Evolutionary conservation across 805 yeast genomes (phyloP), one percentile per base, ranked within the genome.

Genomic region (Sungouiella blattae): DNA sequence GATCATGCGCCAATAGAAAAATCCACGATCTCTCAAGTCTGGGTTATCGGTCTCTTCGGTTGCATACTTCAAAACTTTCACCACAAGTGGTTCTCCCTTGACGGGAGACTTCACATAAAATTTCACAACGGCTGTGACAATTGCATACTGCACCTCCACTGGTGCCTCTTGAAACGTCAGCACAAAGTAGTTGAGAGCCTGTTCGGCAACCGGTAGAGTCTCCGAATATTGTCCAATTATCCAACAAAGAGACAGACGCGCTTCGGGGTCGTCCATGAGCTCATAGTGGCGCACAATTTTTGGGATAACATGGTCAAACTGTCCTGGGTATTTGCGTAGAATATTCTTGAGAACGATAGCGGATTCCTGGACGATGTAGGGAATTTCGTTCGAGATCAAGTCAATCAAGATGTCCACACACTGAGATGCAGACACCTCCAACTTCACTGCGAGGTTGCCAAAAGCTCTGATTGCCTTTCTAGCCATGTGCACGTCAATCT

Each of bases 381-480:
- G 75, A 2, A 83, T 76, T 0, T 82, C 84, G 41, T 79, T 79
- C 4, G 79, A 65, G 1, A 82, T 59, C 35, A 87, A 67, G 20
- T 73, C 80, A 24, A 75, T 49, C 6, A 89, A 57, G 1, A 78
- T 75, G 5, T 73, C 71, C 3, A 86, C 82, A 57, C 95, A 86
- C 16, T 67, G 67, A 4, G 67, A 62, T 0, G 89, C 80, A 0
- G 85, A 78, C 6, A 57, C 57, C 17, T 77, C 78, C 11, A 87
- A 60, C 51, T 86, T 87, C 18, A 88, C 78, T 0, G 96, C 95
- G 14, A 91, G 64, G 51, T 88, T 86, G 2, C 97, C 97, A 42
- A 91, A 78, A 0, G 96, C 95, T 40, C 95, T 64, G 3, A 91
- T 78, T 0, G 97, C 88, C 50, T 87, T 85, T 37, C 95, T 68